Base-by-base conservation (phyloP, 371 early-diverging fungal species). In the Basidiobolus meristosporus region DNA sequence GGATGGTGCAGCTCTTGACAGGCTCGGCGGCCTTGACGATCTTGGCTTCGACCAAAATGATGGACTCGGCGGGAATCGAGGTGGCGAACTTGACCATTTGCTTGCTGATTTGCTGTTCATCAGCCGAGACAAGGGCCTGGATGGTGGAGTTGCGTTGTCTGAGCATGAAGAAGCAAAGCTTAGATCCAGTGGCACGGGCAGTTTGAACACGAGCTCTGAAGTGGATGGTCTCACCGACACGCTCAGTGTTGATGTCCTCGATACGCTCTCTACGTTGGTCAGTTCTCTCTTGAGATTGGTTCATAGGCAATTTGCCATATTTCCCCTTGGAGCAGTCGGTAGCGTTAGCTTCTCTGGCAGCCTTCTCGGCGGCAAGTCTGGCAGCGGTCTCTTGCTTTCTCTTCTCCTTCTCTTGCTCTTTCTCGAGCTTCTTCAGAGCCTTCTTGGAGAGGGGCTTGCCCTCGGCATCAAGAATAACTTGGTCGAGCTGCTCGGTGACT, bases 61-160 rank as follows among this genome's bases (percentile, higher is more conserved):
- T 75, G 7, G 93, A 88, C 60, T 97, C 98, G 33, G 63, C 55
- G 16, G 87, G 51, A 45, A 95, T 81, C 53, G 77, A 77, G 40
- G 50, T 41, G 35, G 84, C 77, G 64, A 74, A 97, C 63, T 90
- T 93, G 52, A 91, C 71, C 91, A 97, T 92, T 41, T 86, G 78
- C 70, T 90, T 90, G 69, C 87, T 87, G 50, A 92, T 69, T 2
- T 53, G 64, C 19, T 63, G 49, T 11, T 68, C 74, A 50, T 90
- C 70, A 35, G 61, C 74, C 40, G 54, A 56, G 40, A 84, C 50
- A 43, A 97, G 72, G 37, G 76, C 90, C 65, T 97, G 96, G 35
- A 87, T 82, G 20, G 93, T 93, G 36, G 68, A 60, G 29, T 72
- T 73, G 39, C 75, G 67, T 62, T 93, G 90, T 42, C 98, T 82